Evolutionary conservation across 345 rosid genomes (phyloP).

Genomic region (Trapa incisa): DNA sequence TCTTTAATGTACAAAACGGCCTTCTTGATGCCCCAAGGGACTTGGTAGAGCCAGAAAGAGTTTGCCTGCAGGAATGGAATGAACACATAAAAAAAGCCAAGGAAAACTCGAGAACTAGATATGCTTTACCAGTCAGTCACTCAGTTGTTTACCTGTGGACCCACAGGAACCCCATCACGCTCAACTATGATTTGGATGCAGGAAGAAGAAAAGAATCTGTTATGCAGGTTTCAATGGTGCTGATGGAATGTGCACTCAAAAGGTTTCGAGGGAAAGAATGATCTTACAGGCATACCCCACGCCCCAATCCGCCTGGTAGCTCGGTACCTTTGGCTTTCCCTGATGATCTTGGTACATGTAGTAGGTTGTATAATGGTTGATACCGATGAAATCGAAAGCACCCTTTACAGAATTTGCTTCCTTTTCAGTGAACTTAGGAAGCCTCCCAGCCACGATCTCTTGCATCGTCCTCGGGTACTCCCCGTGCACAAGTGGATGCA

Average conservation of each 20-base stretch:
- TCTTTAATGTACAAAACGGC: constrained; percentile 44
- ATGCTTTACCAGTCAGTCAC: neutral
- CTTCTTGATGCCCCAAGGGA: constrained; percentile 56
- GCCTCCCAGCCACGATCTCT: constrained; percentile 26
- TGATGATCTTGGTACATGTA: constrained; percentile 26
- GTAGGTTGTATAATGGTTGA: constrained; percentile 42
- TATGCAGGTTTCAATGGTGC: neutral
- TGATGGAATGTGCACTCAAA: neutral
- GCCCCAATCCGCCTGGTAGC: constrained; percentile 39
- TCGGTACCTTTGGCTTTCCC: constrained; percentile 15
- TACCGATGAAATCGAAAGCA: constrained; percentile 34
- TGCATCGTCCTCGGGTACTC: constrained; percentile 56
- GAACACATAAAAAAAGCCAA: neutral
- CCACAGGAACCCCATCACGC: neutral
- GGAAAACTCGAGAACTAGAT: neutral
- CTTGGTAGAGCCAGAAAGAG: constrained; percentile 47
- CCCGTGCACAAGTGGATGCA: constrained; percentile 53
- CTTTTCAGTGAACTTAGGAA: constrained; percentile 34
- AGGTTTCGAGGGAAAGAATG: neutral
- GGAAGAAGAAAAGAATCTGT: neutral
- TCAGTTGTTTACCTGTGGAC: neutral
- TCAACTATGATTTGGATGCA: neutral
- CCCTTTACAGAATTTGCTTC: constrained; percentile 41
- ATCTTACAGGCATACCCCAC: constrained; percentile 34
- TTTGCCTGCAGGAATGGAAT: constrained; percentile 25